A percentile compares a stretch with the other conserved stretches of the same genome.
These are phyloP conservation scores for Candida argentea DNA, from an alignment of 805 yeast species.

Conservation along the genomic window DNA sequence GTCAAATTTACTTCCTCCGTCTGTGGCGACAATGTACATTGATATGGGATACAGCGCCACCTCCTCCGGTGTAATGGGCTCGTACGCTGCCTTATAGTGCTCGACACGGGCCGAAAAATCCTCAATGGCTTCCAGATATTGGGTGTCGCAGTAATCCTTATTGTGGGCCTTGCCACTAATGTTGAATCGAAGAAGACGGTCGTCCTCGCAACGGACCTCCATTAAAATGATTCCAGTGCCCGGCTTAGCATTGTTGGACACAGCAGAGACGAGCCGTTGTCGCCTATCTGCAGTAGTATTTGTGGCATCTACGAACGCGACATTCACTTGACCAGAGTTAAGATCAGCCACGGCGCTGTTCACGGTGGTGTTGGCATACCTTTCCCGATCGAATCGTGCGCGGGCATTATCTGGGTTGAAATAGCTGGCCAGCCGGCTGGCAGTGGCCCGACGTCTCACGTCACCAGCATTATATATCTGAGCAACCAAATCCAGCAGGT, in stretches of 20 bases:
- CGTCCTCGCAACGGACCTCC: slow-evolving; percentile 51
- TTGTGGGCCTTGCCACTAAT: slow-evolving; percentile 56
- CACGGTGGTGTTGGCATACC: slow-evolving; percentile 25
- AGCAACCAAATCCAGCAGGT: slow-evolving; percentile 12
- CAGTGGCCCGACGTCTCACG: slow-evolving; percentile 27
- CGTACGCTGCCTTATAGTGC: slow-evolving; percentile 34
- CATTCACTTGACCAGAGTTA: slow-evolving; percentile 13
- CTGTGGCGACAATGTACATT: slow-evolving; percentile 12
- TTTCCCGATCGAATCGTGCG: slow-evolving; percentile 23
- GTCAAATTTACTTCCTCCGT: slow-evolving; percentile 18
- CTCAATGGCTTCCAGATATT: slow-evolving; percentile 40
- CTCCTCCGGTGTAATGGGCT: slow-evolving; percentile 19
- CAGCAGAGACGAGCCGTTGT: slow-evolving; percentile 17
- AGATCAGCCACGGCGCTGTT: slow-evolving; percentile 22
- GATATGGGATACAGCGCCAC: slow-evolving; percentile 10
- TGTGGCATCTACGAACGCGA: slow-evolving; percentile 35
- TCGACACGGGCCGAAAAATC: slow-evolving; percentile 52
- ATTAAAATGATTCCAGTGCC: slow-evolving; percentile 37
- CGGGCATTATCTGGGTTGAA: slow-evolving; percentile 26
- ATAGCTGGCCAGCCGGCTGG: slow-evolving; percentile 24
- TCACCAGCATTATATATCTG: slow-evolving; percentile 43
- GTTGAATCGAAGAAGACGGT: slow-evolving; percentile 43
- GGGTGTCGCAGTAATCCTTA: slow-evolving; percentile 46
- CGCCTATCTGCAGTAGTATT: slow-evolving; percentile 29
- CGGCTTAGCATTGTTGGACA: slow-evolving; percentile 12